Conservation (phyloP, 2,329 filamentous ascomycete species). For the Fusarium pseudonygamai region DNA sequence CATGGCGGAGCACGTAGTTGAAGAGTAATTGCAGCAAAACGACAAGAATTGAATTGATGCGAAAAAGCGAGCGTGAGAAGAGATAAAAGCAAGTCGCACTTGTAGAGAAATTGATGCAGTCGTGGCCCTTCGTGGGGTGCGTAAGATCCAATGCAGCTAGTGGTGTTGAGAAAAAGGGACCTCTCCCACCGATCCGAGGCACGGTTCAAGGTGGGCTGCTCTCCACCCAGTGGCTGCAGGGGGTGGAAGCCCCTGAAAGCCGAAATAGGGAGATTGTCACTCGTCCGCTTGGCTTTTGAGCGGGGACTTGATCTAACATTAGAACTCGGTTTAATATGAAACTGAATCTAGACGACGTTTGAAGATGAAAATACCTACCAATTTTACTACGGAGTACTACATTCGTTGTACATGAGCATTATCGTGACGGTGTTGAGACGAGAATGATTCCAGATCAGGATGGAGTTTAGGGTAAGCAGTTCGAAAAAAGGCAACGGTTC, state of each 20-base stretch:
- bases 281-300: constrained; percentile 1
- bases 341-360: neutral
- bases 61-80: constrained; percentile 9
- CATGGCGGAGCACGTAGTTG: constrained; percentile 26
- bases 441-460: neutral
- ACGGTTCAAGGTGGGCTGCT: constrained; percentile 19
- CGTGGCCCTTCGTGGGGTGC: constrained; percentile 41
- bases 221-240: constrained; percentile 20
- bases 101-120: constrained; percentile 29
- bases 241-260: constrained; percentile 34
- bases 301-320: neutral
- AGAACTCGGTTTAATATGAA: neutral
- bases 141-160: constrained; percentile 3
- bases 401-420: neutral
- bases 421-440: neutral
- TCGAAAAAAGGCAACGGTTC: neutral
- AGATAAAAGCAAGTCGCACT: neutral
- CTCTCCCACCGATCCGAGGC: constrained; percentile 29
- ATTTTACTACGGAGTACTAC: neutral
- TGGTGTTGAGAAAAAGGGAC: constrained; percentile 41
- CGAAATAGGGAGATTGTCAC: constrained; percentile 34
- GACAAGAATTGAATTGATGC: neutral
- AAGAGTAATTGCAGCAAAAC: neutral
- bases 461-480: neutral
- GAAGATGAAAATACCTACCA: neutral